Conservation (phyloP, 148 eudicot species). For the Arctostaphylos glauca region DNA sequence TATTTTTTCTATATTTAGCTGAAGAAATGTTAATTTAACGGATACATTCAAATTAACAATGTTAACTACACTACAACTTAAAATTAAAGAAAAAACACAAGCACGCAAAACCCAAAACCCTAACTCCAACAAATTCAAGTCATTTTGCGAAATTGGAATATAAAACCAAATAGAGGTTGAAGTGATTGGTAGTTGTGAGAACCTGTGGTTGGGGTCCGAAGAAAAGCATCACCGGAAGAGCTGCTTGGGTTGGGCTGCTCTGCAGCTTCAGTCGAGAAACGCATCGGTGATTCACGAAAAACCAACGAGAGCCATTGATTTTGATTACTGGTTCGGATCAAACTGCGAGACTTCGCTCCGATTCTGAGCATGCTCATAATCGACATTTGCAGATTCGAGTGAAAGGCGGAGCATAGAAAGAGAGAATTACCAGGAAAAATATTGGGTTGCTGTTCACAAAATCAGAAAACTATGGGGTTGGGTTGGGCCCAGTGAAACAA, state of each 20-base stretch:
- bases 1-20: background rate
- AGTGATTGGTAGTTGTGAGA: background rate
- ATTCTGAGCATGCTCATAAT: constrained; percentile 33
- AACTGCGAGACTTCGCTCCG: constrained; percentile 22
- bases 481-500: background rate
- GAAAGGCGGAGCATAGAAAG: background rate
- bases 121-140: background rate
- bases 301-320: constrained; percentile 14
- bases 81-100: background rate
- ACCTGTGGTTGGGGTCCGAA: constrained; percentile 23
- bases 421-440: background rate
- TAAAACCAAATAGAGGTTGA: background rate
- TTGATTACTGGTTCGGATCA: constrained; percentile 13
- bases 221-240: constrained; percentile 16
- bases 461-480: background rate
- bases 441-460: background rate
- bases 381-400: background rate
- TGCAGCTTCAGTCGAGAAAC: constrained; percentile 34
- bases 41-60: background rate
- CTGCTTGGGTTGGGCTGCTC: constrained; percentile 21
- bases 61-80: background rate
- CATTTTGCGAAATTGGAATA: background rate
- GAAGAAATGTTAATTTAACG: background rate
- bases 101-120: constrained; percentile 11
- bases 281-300: constrained; percentile 18